Evolutionary conservation across 176 grass and related monocot species (phyloP), one percentile per base, ranked within the genome.

Genomic region (Ananas comosus): DNA sequence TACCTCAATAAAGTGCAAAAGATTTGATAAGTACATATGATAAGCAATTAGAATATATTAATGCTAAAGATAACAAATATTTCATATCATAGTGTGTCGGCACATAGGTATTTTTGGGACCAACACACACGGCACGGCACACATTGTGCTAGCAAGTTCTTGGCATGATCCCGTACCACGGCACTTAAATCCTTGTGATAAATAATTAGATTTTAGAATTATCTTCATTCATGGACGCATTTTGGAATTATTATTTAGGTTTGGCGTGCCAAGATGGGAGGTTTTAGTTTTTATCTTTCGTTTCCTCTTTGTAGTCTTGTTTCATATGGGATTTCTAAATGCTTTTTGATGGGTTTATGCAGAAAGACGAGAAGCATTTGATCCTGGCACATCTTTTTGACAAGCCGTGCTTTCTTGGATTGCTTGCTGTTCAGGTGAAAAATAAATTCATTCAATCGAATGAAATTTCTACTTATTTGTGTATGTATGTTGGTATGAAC

Each of bases 401-500:
- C 64, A 97, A 97, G 69, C 94, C 89, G 13, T 97, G 94, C 80
- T 97, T 97, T 83, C 80, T 97, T 0, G 94, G 94, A 4, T 50
- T 93, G 77, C 94, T 99, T 77, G 94, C 94, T 24, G 69, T 93
- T 17, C 89, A 91, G 84, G 94, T 99, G 24, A 65, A 64, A 50
- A 54, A 0, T 56, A 1, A 3, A 49, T 64, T 18, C 19, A 42
- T 53, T 21, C 3, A 67, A 19, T 19, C 10, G 16, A 9, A 9
- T 59, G n/a, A 17, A 16, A 4, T 19, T 59, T 19, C 16, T 1
- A 9, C 19, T 59, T 19, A 19, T 19, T 6, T 59, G 4, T 42
- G 33, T 42, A 42, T 42, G 4, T 42, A 42, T 42, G 6, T 42
- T 42, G 33, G 33, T 42, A 42, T 4, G 4, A 42, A 42, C 33